Conservation (phyloP, 2,329 filamentous ascomycete species). For the Neofusicoccum ribis region DNA sequence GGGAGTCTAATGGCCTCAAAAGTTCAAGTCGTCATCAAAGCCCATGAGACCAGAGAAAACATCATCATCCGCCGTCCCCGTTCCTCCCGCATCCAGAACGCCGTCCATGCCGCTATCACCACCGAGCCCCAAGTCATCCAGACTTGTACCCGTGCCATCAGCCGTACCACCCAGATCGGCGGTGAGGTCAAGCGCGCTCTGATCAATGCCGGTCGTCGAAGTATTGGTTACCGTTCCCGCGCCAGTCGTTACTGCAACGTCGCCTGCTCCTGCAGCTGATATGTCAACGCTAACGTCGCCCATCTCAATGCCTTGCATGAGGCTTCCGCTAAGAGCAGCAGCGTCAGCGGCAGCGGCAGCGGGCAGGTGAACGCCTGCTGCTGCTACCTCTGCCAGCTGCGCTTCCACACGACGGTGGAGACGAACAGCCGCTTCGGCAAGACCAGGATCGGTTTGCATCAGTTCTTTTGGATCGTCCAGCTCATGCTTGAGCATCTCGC, state of each 20-base stretch:
- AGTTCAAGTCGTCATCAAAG: conserved; percentile 19
- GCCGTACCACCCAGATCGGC: conserved; percentile 1
- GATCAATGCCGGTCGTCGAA: neutral
- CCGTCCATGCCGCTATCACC: conserved; percentile 12
- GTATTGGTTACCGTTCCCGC: neutral
- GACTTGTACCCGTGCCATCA: neutral
- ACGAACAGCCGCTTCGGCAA: conserved; percentile 64
- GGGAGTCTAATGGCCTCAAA: neutral
- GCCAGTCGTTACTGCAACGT: neutral
- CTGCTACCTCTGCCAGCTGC: conserved; percentile 48
- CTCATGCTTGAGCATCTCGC: conserved; percentile 59
- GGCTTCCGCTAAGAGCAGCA: conserved; percentile 5
- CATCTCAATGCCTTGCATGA: conserved; percentile 20
- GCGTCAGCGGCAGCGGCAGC: conserved; percentile 5
- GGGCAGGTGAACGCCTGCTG: conserved; percentile 1
- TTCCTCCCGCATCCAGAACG: conserved; percentile 8
- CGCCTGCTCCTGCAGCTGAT: conserved; percentile 1
- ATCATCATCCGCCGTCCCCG: conserved; percentile 12
- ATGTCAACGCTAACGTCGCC: conserved; percentile 13
- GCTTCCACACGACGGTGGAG: conserved; percentile 65
- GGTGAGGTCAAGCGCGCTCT: neutral
- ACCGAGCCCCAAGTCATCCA: conserved; percentile 8
- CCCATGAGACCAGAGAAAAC: conserved; percentile 15
- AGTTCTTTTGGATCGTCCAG: conserved; percentile 60
- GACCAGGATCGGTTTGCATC: conserved; percentile 56